phyloP scores from a whole-genome alignment of 2,329 filamentous ascomycete species.

The Aspergillus candidus region DNA sequence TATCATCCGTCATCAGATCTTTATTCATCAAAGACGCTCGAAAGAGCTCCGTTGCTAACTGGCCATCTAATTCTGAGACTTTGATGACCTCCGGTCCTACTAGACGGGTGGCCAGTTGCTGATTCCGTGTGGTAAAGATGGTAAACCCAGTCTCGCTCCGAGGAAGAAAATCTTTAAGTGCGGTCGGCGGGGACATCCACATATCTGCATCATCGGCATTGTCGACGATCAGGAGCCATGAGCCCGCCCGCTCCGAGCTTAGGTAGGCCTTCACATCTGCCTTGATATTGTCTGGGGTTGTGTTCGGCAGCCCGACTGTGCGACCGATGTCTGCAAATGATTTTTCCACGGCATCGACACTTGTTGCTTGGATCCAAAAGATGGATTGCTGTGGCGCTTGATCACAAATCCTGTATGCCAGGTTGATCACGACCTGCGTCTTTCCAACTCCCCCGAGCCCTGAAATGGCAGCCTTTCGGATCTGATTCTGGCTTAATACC shows the following conservation, averaged over 20 bases:
- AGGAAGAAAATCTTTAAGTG: slow-evolving; percentile 13
- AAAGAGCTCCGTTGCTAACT: slow-evolving; percentile 11
- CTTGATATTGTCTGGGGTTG: slow-evolving; percentile 8
- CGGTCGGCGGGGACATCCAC: slow-evolving; percentile 8
- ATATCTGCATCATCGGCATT: slow-evolving; percentile 25
- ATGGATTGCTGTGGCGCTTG: slow-evolving; percentile 15
- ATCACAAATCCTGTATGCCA: slow-evolving; percentile 17
- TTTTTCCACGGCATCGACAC: slow-evolving; percentile 18
- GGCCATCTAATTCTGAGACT: slow-evolving; percentile 13
- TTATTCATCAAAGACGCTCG: slow-evolving; percentile 11
- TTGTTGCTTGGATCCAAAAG: slow-evolving; percentile 25
- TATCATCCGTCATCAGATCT: slow-evolving; percentile 11
- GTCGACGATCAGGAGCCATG: slow-evolving; percentile 27
- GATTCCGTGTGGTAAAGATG: slow-evolving; percentile 28
- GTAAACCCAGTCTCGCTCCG: slow-evolving; percentile 17
- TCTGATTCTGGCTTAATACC: background rate
- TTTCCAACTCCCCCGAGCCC: slow-evolving; percentile 23
- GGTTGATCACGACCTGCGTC: slow-evolving; percentile 24
- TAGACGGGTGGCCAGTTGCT: slow-evolving; percentile 14
- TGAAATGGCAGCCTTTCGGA: slow-evolving; percentile 7
- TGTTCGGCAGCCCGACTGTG: slow-evolving; percentile 1
- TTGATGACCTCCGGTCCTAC: slow-evolving; percentile 13
- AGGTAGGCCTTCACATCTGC: slow-evolving; percentile 10
- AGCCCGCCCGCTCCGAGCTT: slow-evolving; percentile 5
- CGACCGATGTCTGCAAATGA: slow-evolving; percentile 18